A percentile compares a stretch with the other conserved stretches of the same genome.
Conservation (phyloP, 805 yeast genomes). For the Candida cerambycidarum region DNA sequence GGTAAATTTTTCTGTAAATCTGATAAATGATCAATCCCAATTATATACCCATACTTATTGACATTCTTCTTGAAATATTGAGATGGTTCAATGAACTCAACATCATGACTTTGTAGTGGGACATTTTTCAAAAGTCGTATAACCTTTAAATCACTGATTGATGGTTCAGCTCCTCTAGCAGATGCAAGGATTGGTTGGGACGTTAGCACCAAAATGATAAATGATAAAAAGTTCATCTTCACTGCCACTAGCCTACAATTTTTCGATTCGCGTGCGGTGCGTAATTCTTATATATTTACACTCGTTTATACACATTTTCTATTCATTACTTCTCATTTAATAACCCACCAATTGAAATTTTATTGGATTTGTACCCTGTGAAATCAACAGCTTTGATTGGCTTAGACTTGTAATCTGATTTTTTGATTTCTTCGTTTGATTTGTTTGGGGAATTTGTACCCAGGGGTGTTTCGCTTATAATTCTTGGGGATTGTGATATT, state of each 20-base stretch:
- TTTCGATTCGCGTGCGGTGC: background rate
- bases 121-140: slow-evolving; percentile 10
- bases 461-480: background rate
- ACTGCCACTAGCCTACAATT: background rate
- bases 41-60: slow-evolving; percentile 10
- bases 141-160: slow-evolving; percentile 5
- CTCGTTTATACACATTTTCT: slow-evolving; percentile 8
- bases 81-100: background rate
- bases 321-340: slow-evolving; percentile 23
- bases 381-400: slow-evolving; percentile 14
- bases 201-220: background rate
- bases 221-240: background rate
- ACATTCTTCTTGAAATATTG: slow-evolving; percentile 10
- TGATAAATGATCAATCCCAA: slow-evolving; percentile 1
- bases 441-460: background rate
- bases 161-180: background rate
- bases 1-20: background rate
- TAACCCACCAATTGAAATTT: slow-evolving; percentile 38
- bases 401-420: background rate
- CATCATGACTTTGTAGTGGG: slow-evolving; percentile 6
- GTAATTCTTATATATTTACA: slow-evolving; percentile 1
- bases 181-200: background rate
- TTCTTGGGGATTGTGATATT: background rate
- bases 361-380: slow-evolving; percentile 13
- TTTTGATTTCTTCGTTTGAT: background rate